phyloP scores from a whole-genome alignment of 768 basidiomycete species.

The Hygrophorus pudorinus region DNA sequence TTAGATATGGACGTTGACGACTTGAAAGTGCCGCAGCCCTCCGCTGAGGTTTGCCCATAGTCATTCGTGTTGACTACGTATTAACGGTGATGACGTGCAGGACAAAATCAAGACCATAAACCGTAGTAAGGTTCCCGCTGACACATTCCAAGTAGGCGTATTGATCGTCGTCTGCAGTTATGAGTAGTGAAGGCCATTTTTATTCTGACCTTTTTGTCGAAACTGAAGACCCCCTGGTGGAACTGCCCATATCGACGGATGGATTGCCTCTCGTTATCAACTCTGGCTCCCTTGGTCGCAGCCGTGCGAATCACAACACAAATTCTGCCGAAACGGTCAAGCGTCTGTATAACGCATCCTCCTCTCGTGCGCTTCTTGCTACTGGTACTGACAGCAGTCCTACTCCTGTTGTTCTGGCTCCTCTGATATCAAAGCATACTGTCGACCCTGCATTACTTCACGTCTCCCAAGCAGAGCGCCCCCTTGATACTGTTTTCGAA shows the following conservation, averaged over 20 bases:
- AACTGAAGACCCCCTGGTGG: not conserved
- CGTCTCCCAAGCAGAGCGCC: conserved; percentile 1
- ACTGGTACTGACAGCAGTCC: no score
- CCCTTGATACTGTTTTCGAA: conserved; percentile 13
- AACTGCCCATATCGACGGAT: not conserved
- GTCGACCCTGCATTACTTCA: not conserved
- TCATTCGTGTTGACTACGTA: not conserved
- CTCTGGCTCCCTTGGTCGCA: no score
- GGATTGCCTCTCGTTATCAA: no score
- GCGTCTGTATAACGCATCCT: no score
- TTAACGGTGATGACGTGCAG: not conserved
- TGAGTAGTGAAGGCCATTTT: conserved; percentile 5
- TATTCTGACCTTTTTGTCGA: conserved; percentile 3
- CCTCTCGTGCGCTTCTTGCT: no score
- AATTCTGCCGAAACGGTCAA: no score
- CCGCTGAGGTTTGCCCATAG: conserved; percentile 4
- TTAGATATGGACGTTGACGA: conserved; percentile 5
- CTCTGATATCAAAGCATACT: no score
- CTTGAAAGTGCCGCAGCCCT: conserved; percentile 1
- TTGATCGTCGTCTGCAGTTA: not conserved
- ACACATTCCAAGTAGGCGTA: not conserved
- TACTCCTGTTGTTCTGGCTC: no score
- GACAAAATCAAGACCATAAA: conserved; percentile 6
- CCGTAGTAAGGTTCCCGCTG: not conserved
- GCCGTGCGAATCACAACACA: no score